Conservation (phyloP, 495 filamentous ascomycete species). For the Staphylotrichum longicolle region DNA sequence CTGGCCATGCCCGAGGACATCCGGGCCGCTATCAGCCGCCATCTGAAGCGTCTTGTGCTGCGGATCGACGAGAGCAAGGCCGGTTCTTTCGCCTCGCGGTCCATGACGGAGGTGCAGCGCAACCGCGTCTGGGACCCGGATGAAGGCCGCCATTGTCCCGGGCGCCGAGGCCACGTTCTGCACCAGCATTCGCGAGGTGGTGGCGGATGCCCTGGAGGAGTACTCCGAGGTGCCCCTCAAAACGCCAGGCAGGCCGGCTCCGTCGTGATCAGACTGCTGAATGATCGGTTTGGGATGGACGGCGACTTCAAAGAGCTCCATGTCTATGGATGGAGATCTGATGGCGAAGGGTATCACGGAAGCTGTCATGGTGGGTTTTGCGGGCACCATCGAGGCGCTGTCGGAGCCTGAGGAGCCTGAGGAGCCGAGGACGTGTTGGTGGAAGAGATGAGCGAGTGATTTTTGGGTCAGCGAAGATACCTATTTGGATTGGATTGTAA, state of each 20-base stretch:
- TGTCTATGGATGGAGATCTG: constrained; percentile 13
- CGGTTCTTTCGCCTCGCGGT: constrained; percentile 1
- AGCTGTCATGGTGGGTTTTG: constrained; percentile 20
- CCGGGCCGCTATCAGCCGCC: constrained; percentile 2
- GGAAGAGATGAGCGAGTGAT: too few relatives aligned
- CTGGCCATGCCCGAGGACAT: constrained; percentile 18
- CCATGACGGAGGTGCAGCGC: constrained; percentile 17
- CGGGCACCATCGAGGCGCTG: constrained; percentile 14
- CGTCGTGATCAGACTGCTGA: constrained; percentile 13
- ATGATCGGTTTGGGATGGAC: constrained; percentile 19
- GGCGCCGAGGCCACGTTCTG: constrained; percentile 22
- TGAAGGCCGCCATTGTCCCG: constrained; percentile 18
- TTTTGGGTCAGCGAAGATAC: too few relatives aligned
- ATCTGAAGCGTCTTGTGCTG: constrained; percentile 19
- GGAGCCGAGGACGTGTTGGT: not conserved
- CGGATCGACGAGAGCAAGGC: constrained; percentile 9
- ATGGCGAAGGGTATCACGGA: constrained; percentile 21
- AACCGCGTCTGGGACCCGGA: constrained; percentile 10
- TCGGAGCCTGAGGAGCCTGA: not conserved
- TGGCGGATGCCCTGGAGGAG: constrained; percentile 16
- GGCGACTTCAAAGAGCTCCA: constrained; percentile 17
- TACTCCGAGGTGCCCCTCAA: constrained; percentile 13
- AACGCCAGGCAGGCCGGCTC: constrained; percentile 6
- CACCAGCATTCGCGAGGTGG: constrained; percentile 7
- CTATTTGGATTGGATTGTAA: too few relatives aligned